Conservation (phyloP, 1,139 yeast genomes). For the Protomyces lactucae-debilis region DNA sequence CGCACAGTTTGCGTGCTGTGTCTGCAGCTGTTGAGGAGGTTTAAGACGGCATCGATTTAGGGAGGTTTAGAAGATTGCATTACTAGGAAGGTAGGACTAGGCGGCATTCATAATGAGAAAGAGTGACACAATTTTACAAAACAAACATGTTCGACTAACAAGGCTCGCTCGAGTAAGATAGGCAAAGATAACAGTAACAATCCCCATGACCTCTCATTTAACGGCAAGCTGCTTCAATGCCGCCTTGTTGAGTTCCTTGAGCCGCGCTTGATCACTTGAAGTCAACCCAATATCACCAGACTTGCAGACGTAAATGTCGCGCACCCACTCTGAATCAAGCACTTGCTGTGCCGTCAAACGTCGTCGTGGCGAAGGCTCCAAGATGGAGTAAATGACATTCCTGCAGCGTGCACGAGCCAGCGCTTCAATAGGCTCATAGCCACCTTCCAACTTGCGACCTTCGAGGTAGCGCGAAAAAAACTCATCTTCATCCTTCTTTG, state of each 20-base stretch:
- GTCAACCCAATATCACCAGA: slow-evolving; percentile 49
- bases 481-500: slow-evolving; percentile 67
- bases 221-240: neutral
- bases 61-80: too few relatives aligned
- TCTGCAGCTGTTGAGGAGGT: too few relatives aligned
- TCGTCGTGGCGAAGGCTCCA: slow-evolving; percentile 82
- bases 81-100: too few relatives aligned
- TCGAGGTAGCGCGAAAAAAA: slow-evolving; percentile 67
- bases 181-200: too few relatives aligned
- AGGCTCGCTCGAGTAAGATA: too few relatives aligned
- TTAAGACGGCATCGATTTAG: too few relatives aligned
- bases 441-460: slow-evolving; percentile 72
- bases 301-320: slow-evolving; percentile 74
- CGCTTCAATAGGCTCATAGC: slow-evolving; percentile 84
- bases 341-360: slow-evolving; percentile 86
- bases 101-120: too few relatives aligned
- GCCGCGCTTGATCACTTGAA: neutral
- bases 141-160: too few relatives aligned
- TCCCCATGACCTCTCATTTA: neutral
- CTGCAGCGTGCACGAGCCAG: slow-evolving; percentile 56
- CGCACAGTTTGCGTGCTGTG: too few relatives aligned
- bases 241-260: neutral
- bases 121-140: too few relatives aligned
- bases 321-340: slow-evolving; percentile 90
- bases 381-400: slow-evolving; percentile 82